These are phyloP conservation scores for Melanogaster broomeanus DNA, from an alignment of 768 basidiomycete genomes.

Conservation along the genomic window DNA sequence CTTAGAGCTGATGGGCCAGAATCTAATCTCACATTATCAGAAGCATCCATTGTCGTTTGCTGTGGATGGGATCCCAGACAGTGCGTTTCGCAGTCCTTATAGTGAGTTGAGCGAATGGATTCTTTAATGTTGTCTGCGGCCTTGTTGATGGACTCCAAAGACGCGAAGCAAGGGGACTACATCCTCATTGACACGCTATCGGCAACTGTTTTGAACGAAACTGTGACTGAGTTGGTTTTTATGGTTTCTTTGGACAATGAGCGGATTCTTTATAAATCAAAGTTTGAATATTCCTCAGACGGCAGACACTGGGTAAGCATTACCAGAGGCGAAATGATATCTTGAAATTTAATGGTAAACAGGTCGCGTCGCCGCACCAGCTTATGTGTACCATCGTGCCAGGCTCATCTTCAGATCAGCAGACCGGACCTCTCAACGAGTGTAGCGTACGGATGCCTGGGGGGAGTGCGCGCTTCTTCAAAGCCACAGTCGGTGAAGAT, in stretches of 20 bases:
- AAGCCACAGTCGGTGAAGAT: constrained; percentile 25
- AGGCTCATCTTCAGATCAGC: background rate
- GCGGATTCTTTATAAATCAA: constrained; percentile 28
- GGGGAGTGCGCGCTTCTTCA: constrained; percentile 29
- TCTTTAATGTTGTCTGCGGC: constrained; percentile 16
- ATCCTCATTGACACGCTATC: constrained; percentile 40
- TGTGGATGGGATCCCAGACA: constrained; percentile 52
- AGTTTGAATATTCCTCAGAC: constrained; percentile 33
- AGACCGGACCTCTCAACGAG: constrained; percentile 17
- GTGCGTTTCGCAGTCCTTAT: constrained; percentile 50
- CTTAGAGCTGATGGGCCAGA: constrained; percentile 33
- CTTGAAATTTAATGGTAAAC: background rate
- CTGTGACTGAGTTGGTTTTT: constrained; percentile 34
- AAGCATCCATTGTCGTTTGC: constrained; percentile 51
- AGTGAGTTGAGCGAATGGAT: constrained; percentile 38
- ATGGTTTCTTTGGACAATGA: constrained; percentile 38
- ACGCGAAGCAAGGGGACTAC: constrained; percentile 36
- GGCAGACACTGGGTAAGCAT: constrained; percentile 34
- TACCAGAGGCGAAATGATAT: background rate
- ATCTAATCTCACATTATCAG: constrained; percentile 40
- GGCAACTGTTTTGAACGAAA: constrained; percentile 17
- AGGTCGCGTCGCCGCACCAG: constrained; percentile 19
- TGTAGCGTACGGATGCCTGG: constrained; percentile 25
- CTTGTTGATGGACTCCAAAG: constrained; percentile 5
- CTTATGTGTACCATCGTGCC: background rate